phyloP scores from a whole-genome alignment of 2,329 filamentous ascomycete genomes.

The Aureobasidium sp. region DNA sequence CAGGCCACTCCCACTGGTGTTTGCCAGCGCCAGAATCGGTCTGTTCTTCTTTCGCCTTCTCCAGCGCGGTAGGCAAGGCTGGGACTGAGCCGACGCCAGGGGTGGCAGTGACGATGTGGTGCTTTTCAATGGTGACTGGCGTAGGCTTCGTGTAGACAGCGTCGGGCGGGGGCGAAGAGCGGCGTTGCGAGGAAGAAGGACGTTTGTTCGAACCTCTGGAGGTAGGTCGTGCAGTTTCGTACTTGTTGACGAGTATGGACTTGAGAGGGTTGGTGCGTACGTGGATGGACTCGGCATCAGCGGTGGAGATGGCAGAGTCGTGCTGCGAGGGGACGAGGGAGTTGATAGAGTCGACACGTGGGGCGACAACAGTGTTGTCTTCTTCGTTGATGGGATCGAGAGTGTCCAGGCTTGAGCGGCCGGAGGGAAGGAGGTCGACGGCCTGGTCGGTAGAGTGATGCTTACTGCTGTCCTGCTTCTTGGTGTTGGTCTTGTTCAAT shows the following conservation, averaged over 20 bases:
- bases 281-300: constrained; percentile 14
- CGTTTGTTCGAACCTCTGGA: constrained; percentile 17
- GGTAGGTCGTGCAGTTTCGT: constrained; percentile 21
- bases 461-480: not conserved
- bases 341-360: not conserved
- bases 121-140: constrained; percentile 16
- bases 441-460: not conserved
- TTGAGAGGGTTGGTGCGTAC: constrained; percentile 21
- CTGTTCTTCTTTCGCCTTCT: not conserved
- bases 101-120: constrained; percentile 18
- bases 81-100: constrained; percentile 18
- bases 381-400: constrained; percentile 29
- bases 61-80: constrained; percentile 14
- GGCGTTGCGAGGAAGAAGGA: constrained; percentile 15
- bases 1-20: constrained; percentile 27
- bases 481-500: constrained; percentile 8
- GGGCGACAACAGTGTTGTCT: constrained; percentile 13
- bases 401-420: constrained; percentile 21
- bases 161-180: constrained; percentile 16
- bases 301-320: constrained; percentile 6
- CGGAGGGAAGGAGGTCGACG: not conserved
- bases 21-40: not conserved
- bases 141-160: constrained; percentile 15
- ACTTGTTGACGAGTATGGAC: constrained; percentile 23
- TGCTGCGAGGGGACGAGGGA: constrained; percentile 6